Evolutionary conservation across 73 alveolate species (phyloP).

Genomic region (Paramecium biaurelia): DNA sequence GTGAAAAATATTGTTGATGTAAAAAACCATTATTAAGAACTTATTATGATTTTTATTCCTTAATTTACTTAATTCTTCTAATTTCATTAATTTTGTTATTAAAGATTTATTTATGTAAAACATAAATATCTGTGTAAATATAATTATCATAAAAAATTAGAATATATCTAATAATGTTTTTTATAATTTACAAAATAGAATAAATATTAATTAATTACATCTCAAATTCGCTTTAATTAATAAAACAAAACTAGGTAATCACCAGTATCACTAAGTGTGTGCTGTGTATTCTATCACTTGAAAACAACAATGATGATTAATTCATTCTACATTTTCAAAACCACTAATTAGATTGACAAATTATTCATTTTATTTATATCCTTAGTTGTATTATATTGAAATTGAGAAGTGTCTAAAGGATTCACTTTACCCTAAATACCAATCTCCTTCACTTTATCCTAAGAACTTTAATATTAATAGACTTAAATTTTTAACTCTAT

Average conservation of each 20-base stretch:
- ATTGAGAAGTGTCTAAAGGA: not conserved
- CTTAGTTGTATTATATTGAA: not conserved
- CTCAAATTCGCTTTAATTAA: not conserved
- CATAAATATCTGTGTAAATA: too few species aligned
- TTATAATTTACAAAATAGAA: too few species aligned
- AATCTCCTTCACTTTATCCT: not conserved
- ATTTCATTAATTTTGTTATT: too few species aligned
- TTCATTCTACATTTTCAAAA: too few species aligned
- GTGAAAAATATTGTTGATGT: too few species aligned
- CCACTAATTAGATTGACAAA: not conserved
- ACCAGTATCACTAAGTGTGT: not conserved
- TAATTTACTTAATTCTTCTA: too few species aligned
- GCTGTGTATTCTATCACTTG: not conserved
- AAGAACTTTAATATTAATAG: not conserved
- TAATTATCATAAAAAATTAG: too few species aligned
- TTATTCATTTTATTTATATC: not conserved
- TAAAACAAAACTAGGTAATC: not conserved
- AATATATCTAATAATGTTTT: too few species aligned
- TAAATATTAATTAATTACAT: too few species aligned
- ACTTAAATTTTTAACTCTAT: not conserved
- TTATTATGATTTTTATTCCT: too few species aligned
- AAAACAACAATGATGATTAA: not conserved
- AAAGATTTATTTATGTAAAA: too few species aligned
- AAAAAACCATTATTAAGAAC: too few species aligned
- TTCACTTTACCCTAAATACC: not conserved